Evolutionary conservation across 2,329 filamentous ascomycete genomes (phyloP), one percentile per base, ranked within the genome.

Genomic region (Diaporthe batatas): DNA sequence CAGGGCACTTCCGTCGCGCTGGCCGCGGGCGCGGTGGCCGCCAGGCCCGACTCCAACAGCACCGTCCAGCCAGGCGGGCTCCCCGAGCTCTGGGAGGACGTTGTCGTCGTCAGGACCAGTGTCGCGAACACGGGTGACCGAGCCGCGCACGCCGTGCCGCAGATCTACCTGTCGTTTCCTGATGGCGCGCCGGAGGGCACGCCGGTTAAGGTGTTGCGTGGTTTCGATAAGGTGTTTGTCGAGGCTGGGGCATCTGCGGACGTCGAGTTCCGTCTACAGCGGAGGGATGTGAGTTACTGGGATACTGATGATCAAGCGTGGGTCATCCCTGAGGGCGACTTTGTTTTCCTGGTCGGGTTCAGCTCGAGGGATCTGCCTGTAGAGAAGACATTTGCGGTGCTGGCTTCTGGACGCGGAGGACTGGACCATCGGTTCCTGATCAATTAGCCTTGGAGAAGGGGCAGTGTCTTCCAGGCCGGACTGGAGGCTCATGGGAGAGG

Each of bases 1-100:
- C 29, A 18, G 1, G 29, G 8, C 2, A 65, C 59, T 0, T 73
- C 73, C 0, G 78, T 89, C 36, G 74, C 75, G 8, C 78, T 78
- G 8, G 71, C 68, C 5, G 77, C 74, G 8, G 76, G 75, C 0
- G 77, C 80, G 49, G 78, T 77, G 3, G 76, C 76, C 14, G 59
- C 32, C 11, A 49, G 42, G 21, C 59, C 42, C 2, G 18, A 65
- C 59, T 11, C 11, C 1, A 16, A 29, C 29, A 34, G 32, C 11
- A 44, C 59, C n/a, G 21, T 65, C 59, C 21, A 65, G 21, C 59
- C 59, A 1, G 59, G 59, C 3, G 59, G 59, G 0, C 21, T 36
- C 4, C 44, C 44, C 4, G 29, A 64, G 10, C 54, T 70, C 0
- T 70, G 54, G 68, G 55, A 49, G 25, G 44, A 44, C 18, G 55